Conservation (phyloP, 192 early-diverging fungal genomes). For the Geranomyces michiganensis region DNA sequence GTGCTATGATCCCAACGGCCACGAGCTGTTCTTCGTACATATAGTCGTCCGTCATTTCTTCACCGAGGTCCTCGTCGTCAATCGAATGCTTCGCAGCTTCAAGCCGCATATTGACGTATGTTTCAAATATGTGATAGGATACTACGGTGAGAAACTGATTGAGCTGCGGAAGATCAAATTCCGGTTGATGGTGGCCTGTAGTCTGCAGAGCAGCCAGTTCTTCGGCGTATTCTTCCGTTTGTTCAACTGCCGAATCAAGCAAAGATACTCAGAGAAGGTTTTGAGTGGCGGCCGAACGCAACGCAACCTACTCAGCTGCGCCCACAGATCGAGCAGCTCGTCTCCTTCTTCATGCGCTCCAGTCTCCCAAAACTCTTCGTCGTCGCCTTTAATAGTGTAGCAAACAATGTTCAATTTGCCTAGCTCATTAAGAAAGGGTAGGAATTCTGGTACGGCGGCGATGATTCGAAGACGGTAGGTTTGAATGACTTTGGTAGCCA, state of each 20-base stretch:
- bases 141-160: constrained; percentile 54
- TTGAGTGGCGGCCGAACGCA: not conserved
- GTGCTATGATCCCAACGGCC: constrained; percentile 63
- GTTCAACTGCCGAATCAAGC: not conserved
- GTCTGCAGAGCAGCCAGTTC: constrained; percentile 37
- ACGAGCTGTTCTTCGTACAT: constrained; percentile 74
- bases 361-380: constrained; percentile 27
- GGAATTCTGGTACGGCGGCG: constrained; percentile 56
- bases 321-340: constrained; percentile 65
- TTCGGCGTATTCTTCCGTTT: constrained; percentile 35
- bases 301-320: constrained; percentile 52
- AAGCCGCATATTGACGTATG: constrained; percentile 65
- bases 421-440: constrained; percentile 60
- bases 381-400: constrained; percentile 6
- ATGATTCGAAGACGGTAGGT: constrained; percentile 55
- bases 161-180: constrained; percentile 42
- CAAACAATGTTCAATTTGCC: constrained; percentile 60
- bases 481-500: constrained; percentile 59
- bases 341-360: constrained; percentile 65
- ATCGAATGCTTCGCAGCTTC: constrained; percentile 55
- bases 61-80: constrained; percentile 58
- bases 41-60: constrained; percentile 67
- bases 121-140: constrained; percentile 56
- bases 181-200: constrained; percentile 33
- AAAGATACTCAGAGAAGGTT: not conserved